Evolutionary conservation across 192 early-diverging fungal species (phyloP).

Genomic region (Backusella luteola): DNA sequence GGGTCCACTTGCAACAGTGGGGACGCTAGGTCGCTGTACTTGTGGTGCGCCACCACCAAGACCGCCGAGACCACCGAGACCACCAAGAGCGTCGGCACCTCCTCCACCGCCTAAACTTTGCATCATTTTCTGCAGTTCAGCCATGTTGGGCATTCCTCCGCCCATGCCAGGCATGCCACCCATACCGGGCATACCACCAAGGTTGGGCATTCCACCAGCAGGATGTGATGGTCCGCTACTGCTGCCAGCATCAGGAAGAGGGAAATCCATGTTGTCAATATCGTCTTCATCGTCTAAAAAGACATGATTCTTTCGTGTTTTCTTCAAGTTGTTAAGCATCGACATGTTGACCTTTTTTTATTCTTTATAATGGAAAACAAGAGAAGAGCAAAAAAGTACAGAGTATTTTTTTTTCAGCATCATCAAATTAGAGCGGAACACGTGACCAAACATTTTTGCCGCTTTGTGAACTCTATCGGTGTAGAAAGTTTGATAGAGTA

Average conservation of each 20-base stretch:
- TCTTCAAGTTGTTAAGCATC: conserved; percentile 45
- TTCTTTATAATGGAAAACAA: no score
- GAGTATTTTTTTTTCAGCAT: no score
- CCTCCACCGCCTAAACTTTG: not conserved
- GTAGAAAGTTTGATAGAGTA: no score
- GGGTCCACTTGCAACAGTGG: conserved; percentile 16
- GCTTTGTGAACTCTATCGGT: no score
- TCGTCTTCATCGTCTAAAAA: conserved; percentile 48
- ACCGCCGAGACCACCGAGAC: not conserved
- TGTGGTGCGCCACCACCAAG: not conserved
- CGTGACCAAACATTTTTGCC: no score
- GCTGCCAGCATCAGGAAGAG: conserved; percentile 34
- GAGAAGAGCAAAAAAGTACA: no score
- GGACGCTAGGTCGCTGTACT: not conserved
- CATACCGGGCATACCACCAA: not conserved
- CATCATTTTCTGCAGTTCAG: conserved; percentile 15
- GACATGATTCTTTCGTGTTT: conserved; percentile 39
- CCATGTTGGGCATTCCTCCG: conserved; percentile 6
- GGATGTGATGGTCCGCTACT: not conserved
- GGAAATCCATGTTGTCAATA: conserved; percentile 56
- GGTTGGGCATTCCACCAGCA: conserved; percentile 5
- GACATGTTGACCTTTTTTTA: not conserved
- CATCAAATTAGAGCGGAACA: no score
- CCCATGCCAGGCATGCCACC: not conserved
- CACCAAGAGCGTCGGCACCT: not conserved